Base-by-base conservation (phyloP, 2,329 filamentous ascomycete species). In the Colletotrichum simmondsii region DNA sequence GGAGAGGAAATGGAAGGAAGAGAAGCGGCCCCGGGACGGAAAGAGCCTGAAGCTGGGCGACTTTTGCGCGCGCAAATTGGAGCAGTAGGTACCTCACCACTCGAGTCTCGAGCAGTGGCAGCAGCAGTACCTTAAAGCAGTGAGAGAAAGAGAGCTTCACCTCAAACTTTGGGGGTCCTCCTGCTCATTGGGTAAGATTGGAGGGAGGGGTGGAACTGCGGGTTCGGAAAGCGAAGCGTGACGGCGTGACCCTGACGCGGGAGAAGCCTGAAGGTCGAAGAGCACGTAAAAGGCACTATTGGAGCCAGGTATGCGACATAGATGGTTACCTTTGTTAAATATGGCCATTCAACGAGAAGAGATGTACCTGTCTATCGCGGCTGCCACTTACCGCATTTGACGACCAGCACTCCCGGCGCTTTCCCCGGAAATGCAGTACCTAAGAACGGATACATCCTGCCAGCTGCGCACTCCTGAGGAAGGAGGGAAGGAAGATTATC, bases 101-200 rank as follows among this genome's bases (percentile, higher is more conserved):
- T 16, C 14, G 14, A 42, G 37, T 42, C 16, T 42, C 37, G 14
- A 42, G 3, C 37, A 42, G 37, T 12, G 11, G 32, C 32, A 35
- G 32, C 32, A 35, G 32, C 37, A 42, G 14, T 14, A 42, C 11
- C 35, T 5, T 3, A 42, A 16, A 16, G 16, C 24, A 52, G 26
- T 6, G 3, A 63, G 28, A 35, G 11, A 35, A 35, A 61, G 16
- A 49, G 37, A 46, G 37, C n/a, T 42, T 30, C 37, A 24, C n/a
- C 24, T 30, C 37, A 24, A n/a, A 62, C 59, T 22, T 58, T 71
- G 69, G 69, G 57, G n/a, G 65, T 72, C 70, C 70, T 66, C 69
- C 66, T 37, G 60, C 26, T 69, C 58, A 72, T 72, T 72, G 65
- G 65, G 42, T 72, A 65, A 70, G 56, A 70, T 72, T 70, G 26